Evolutionary conservation across 768 basidiomycete species (phyloP).

Genomic region (Steccherinum ochraceum): DNA sequence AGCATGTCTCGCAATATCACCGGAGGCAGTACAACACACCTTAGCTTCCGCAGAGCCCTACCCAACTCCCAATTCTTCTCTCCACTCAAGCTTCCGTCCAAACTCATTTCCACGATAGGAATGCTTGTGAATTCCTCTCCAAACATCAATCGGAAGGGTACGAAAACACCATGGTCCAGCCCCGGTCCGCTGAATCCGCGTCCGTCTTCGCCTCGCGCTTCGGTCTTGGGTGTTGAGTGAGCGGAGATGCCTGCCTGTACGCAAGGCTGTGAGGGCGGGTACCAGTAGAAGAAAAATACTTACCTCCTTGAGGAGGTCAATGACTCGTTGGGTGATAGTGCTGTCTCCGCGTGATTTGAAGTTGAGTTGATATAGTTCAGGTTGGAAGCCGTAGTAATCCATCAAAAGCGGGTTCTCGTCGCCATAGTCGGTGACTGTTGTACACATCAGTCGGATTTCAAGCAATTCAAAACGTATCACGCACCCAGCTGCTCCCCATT

Average conservation of each 20-base stretch:
- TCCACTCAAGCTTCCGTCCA: conserved; percentile 54
- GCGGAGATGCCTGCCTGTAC: conserved; percentile 50
- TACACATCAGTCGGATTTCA: no score
- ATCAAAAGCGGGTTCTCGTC: conserved; percentile 68
- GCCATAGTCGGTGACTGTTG: conserved; percentile 79
- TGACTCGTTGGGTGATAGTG: conserved; percentile 49
- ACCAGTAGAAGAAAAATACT: conserved; percentile 6
- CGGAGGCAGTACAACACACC: conserved; percentile 35
- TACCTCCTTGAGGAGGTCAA: conserved; percentile 54
- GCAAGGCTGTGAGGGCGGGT: no score
- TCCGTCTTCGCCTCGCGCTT: conserved; percentile 60
- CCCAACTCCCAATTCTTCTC: conserved; percentile 62
- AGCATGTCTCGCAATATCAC: conserved; percentile 4
- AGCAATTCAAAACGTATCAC: conserved; percentile 13
- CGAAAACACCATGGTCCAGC: conserved; percentile 74
- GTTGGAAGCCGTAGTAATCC: conserved; percentile 70
- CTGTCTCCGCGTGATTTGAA: conserved; percentile 65
- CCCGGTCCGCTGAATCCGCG: conserved; percentile 60
- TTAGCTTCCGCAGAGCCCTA: conserved; percentile 49
- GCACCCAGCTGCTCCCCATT: conserved; percentile 47
- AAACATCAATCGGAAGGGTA: conserved; percentile 78
- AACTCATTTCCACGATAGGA: conserved; percentile 67
- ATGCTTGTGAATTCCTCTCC: conserved; percentile 53
- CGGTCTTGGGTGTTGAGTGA: conserved; percentile 39
- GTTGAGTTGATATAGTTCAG: conserved; percentile 51